Conservation (phyloP, 441 rosid genomes). For the Corymbia citriodora region DNA sequence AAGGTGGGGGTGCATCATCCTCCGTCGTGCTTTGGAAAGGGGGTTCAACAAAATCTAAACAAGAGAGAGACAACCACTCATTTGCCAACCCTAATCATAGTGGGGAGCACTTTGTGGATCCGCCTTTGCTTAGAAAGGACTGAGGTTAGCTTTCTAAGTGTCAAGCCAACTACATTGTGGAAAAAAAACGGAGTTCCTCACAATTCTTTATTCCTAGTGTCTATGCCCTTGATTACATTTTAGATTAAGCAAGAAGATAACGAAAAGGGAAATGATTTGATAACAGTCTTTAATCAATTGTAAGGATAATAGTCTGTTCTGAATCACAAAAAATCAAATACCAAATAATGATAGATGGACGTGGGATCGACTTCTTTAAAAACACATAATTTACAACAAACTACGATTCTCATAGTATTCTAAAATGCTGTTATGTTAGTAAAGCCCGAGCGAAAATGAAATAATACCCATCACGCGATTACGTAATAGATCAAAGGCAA, state of each 20-base stretch:
- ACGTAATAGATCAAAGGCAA: not conserved
- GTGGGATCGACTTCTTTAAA: too few species aligned
- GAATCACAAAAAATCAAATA: too few species aligned
- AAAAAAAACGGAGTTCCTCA: not conserved
- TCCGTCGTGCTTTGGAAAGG: not conserved
- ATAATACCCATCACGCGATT: not conserved
- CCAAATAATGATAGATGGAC: too few species aligned
- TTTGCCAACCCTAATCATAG: not conserved
- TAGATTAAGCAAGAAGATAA: not conserved
- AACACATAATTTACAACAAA: too few species aligned
- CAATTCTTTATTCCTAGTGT: not conserved
- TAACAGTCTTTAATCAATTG: too few species aligned
- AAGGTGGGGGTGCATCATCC: not conserved
- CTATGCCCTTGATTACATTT: not conserved
- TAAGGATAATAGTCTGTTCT: too few species aligned
- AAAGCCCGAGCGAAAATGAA: not conserved
- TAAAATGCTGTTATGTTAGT: too few species aligned
- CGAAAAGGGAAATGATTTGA: too few species aligned
- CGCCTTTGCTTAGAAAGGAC: not conserved
- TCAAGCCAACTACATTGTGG: not conserved
- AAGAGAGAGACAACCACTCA: not conserved
- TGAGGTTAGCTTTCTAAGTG: not conserved
- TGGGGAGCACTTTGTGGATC: not conserved
- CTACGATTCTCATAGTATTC: too few species aligned
- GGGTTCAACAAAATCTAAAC: not conserved